Evolutionary conservation across 352 stramenopile genomes (phyloP), one percentile per base, ranked within the genome.

Genomic region (Pythium rhizo-oryzae): DNA sequence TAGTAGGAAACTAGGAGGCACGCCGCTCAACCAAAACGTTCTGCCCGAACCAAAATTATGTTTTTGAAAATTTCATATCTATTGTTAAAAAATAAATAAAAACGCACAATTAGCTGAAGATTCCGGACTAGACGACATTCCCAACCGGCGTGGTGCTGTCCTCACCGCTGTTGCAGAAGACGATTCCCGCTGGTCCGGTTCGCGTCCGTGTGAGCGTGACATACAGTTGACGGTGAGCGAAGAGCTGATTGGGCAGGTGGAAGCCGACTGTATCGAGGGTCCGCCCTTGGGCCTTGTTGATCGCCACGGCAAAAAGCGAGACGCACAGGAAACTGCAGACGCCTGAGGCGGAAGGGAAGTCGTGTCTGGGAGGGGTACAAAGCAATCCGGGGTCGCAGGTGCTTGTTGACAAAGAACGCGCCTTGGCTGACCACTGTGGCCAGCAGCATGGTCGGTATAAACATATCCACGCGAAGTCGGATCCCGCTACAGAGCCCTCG

Each of bases 231-330:
- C 19, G 28, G n/a, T 59, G 30, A 4, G 30, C 39, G 30, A 59
- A 59, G 33, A 59, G 52, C 19, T 59, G 52, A 30, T 59, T 59
- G 28, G 52, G 52, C 21, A 74, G 44, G 44, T 59, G 68, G 30
- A 70, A 51, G 16, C 59, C 64, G 7, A 73, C 64, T 4, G 21
- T 59, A 25, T 70, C 55, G 21, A 73, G 57, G 8, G 65, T 69
- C 47, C 71, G 61, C n/a, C 60, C 65, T 71, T 71, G 65, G 12
- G 60, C 44, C 41, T 74, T 77, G 56, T 77, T 74, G 49, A 77
- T 69, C 5, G 64, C 69, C 70, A 77, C 73, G 0, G 49, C 55
- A n/a, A 52, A 73, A 70, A 23, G 59, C 65, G n/a, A 73, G 61
- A 15, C 61, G 53, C 11, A 72, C 70, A 39, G 64, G 63, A 49